Conservation (phyloP, 2,329 filamentous ascomycete species). For the Hymenoscyphus linearis region DNA sequence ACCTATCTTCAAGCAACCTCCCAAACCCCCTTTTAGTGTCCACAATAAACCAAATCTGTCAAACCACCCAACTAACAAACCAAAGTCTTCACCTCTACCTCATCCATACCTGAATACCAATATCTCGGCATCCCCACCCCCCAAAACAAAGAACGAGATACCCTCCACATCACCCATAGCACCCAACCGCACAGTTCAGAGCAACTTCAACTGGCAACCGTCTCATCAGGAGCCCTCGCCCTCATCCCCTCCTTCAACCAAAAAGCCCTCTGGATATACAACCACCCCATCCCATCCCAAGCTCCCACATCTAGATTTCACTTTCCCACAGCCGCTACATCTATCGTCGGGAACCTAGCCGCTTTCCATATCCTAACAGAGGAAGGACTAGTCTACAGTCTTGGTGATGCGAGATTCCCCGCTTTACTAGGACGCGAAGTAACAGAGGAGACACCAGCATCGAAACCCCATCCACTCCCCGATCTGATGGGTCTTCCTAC, state of each 20-base stretch:
- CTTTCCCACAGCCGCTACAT: background rate
- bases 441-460: conserved; percentile 36
- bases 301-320: background rate
- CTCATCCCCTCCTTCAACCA: background rate
- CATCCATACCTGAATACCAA: background rate
- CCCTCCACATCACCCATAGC: background rate
- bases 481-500: conserved; percentile 47
- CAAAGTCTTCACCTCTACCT: background rate
- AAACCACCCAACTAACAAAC: background rate
- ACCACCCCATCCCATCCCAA: background rate
- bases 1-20: background rate
- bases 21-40: no score
- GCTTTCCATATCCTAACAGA: conserved; percentile 35
- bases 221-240: background rate
- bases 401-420: conserved; percentile 55
- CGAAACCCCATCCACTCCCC: conserved; percentile 40
- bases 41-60: background rate
- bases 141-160: background rate
- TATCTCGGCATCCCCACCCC: background rate
- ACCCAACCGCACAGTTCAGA: background rate
- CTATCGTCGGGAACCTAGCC: conserved; percentile 33
- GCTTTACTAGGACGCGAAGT: conserved; percentile 50
- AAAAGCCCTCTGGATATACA: background rate
- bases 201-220: background rate
- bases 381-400: conserved; percentile 36